phyloP scores from a whole-genome alignment of 176 grass and related monocot species.

The Oryza meridionalis region DNA sequence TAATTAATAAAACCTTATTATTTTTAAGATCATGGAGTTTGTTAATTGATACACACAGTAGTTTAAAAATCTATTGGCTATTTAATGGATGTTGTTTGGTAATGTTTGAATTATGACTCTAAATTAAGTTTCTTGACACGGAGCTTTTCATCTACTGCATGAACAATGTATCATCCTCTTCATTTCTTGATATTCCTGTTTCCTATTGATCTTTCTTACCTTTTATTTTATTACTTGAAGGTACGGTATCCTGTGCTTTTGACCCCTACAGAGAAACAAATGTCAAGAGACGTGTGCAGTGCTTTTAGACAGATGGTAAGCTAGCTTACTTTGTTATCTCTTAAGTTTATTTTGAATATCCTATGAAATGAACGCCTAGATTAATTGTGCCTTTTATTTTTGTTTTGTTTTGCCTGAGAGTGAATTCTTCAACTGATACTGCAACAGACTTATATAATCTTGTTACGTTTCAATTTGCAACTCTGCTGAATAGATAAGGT shows the following conservation, averaged over 20 bases:
- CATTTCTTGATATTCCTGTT: constrained; percentile 27
- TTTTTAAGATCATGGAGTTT: not conserved
- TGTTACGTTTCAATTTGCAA: not conserved
- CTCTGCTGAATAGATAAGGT: not conserved
- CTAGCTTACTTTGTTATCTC: not conserved
- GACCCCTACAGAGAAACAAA: constrained; percentile 93
- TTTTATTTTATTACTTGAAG: constrained; percentile 57
- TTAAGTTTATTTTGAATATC: constrained; percentile 31
- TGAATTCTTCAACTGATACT: constrained; percentile 8
- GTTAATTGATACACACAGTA: not conserved
- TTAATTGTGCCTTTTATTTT: not conserved
- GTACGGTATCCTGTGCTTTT: constrained; percentile 97
- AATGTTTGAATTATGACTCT: constrained; percentile 23
- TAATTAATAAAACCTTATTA: not conserved
- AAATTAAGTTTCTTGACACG: not conserved
- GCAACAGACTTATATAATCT: not conserved
- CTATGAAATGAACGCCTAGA: constrained; percentile 1
- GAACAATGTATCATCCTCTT: constrained; percentile 4
- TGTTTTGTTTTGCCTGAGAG: constrained; percentile 6
- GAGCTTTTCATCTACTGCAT: constrained; percentile 13
- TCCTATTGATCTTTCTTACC: constrained; percentile 5
- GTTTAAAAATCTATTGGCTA: constrained; percentile 10
- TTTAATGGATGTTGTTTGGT: constrained; percentile 22
- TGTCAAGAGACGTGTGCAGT: constrained; percentile 90
- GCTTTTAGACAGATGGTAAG: constrained; percentile 92